These are phyloP conservation scores for Erodium moschatum DNA, from an alignment of 441 rosid species.

Conservation along the genomic window DNA sequence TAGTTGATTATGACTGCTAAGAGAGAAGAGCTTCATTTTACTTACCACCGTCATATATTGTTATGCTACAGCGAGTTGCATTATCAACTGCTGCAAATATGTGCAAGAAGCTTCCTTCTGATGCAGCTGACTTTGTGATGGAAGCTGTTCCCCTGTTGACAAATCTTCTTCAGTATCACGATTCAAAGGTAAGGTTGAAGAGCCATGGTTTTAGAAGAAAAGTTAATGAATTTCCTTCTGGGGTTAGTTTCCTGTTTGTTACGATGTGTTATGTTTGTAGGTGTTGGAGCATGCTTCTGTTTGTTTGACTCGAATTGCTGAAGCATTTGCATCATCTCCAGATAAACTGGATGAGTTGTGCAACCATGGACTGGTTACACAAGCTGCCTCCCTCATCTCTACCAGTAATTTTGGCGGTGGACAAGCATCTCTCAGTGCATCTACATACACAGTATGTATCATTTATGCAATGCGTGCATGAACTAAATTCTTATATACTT, in stretches of 20 bases:
- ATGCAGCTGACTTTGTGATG: slow-evolving; percentile 99
- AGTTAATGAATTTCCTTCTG: background rate
- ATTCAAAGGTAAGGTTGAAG: slow-evolving; percentile 53
- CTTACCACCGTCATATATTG: slow-evolving; percentile 12
- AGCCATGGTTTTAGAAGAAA: background rate
- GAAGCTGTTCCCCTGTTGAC: slow-evolving; percentile 97
- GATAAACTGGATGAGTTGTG: slow-evolving; percentile 91
- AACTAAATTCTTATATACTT: slow-evolving; percentile 12
- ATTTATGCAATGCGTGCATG: slow-evolving; percentile 14
- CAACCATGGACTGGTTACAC: slow-evolving; percentile 89
- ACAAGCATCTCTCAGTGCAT: slow-evolving; percentile 81
- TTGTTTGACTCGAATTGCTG: slow-evolving; percentile 95
- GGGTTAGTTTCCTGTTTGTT: slow-evolving; percentile 13
- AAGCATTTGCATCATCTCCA: slow-evolving; percentile 79
- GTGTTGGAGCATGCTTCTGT: slow-evolving; percentile 96
- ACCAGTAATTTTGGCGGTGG: slow-evolving; percentile 87
- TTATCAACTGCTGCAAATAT: slow-evolving; percentile 98
- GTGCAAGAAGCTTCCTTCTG: slow-evolving; percentile 99
- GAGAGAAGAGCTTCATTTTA: background rate
- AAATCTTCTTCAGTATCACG: slow-evolving; percentile 94
- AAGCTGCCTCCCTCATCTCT: slow-evolving; percentile 94
- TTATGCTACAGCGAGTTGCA: slow-evolving; percentile 68
- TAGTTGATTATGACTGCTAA: slow-evolving; percentile 1
- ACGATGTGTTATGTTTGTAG: slow-evolving; percentile 35
- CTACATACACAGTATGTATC: slow-evolving; percentile 75